phyloP scores from a whole-genome alignment of 441 rosid species.

The Pelargonium citronellum region DNA sequence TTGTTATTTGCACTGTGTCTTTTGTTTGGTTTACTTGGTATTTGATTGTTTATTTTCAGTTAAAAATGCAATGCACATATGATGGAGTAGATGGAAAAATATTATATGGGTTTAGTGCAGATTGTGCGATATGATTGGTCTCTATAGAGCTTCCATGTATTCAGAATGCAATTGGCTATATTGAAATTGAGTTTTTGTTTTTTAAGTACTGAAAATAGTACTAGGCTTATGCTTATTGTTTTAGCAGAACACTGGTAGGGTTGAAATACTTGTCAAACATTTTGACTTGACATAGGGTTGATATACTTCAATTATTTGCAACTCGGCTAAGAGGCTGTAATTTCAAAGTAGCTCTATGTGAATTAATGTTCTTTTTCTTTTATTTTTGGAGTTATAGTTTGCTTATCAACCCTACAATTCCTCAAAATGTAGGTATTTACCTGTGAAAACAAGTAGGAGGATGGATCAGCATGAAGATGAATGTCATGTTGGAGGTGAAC shows the following conservation, averaged over 20 bases:
- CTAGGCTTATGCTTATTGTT: not conserved
- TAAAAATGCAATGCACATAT: not conserved
- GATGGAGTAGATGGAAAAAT: not conserved
- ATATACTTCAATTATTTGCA: not conserved
- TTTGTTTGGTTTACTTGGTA: not conserved
- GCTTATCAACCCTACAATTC: not conserved
- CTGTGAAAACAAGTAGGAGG: constrained; percentile 7
- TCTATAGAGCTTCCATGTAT: no score
- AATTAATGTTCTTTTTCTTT: not conserved
- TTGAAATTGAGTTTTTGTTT: no score
- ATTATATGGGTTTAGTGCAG: not conserved
- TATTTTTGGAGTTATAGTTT: not conserved
- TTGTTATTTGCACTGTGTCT: not conserved
- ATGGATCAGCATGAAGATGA: constrained; percentile 77
- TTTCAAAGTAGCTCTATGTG: not conserved
- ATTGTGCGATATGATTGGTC: not conserved
- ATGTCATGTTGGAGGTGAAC: constrained; percentile 38
- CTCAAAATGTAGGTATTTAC: not conserved
- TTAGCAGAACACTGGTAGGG: no score
- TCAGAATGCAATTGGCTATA: not conserved
- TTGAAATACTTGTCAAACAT: not conserved
- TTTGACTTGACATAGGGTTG: not conserved
- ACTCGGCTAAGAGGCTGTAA: not conserved
- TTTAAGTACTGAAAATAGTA: no score
- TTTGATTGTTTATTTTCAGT: not conserved